Base-by-base conservation (phyloP, 202 grass and related monocot genomes). In the Digitaria exilis region DNA sequence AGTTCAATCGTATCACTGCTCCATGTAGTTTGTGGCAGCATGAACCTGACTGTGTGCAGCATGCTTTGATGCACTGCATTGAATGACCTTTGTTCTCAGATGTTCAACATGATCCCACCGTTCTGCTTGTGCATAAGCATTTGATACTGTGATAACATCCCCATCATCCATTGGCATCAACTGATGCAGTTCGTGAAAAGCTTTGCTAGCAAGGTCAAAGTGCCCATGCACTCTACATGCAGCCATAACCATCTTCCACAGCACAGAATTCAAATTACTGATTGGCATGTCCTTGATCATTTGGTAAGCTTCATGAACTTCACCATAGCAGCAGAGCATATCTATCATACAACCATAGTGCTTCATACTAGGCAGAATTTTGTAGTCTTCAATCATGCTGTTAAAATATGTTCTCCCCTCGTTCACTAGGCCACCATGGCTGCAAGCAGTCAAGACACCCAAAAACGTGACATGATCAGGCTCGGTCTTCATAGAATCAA, bases 211-310 rank as follows among this genome's bases (percentile, higher is more conserved):
- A 75, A 90, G 71, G 60, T 92, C 79, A 49, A 81, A 71, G 59
- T 81, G 81, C 29, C 91, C 87, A 8, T 93, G 80, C 72, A 90
- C 72, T 37, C 81, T 78, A 84, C 94, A 97, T 57, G 94, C 88
- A 35, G 88, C 68, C 39, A 97, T 57, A n/a, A 92, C 68, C 24
- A 83, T 97, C 69, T 92, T 92, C 94, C 91, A 94, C 12, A 94
- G 43, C 66, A 97, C 83, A 1, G 24, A 76, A 25, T 84, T 92
- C 16, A 52, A 64, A 50, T 65, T 82, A 50, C 60, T 82, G 30
- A 85, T 10, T 2, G 83, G 85, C 86, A 86, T 88, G 44, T 82
- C 81, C 18, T 89, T 68, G 8, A 87, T 83, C 92, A 97, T 91
- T 59, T 77, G 28, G 78, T 87, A 97, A 30, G 92, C 90, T 77